Evolutionary conservation across 2,329 filamentous ascomycete species (phyloP).

Genomic region (Botrytis sinoallii): DNA sequence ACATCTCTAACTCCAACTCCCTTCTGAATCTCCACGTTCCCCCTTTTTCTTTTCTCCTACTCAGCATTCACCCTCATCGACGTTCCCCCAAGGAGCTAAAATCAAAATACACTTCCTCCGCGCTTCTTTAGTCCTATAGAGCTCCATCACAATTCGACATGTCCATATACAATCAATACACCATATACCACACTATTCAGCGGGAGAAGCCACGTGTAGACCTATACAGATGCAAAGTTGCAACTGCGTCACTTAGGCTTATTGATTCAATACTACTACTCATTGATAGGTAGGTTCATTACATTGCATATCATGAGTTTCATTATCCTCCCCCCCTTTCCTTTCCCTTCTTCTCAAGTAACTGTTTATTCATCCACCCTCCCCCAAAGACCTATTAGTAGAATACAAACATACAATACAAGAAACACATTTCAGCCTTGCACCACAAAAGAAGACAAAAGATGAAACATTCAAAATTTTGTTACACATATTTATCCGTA

Average conservation of each 20-base stretch:
- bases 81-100: background rate
- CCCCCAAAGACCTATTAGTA: background rate
- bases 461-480: conserved; percentile 3
- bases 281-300: background rate
- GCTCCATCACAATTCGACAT: background rate
- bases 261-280: background rate
- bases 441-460: background rate
- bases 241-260: background rate
- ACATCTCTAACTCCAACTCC: background rate
- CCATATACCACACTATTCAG: background rate
- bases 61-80: background rate
- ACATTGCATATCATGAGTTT: background rate
- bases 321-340: background rate
- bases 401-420: background rate
- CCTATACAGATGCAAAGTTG: background rate
- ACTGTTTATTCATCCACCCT: background rate
- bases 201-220: background rate
- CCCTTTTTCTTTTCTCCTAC: background rate
- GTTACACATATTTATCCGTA: conserved; percentile 8
- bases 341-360: background rate
- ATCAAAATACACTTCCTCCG: background rate
- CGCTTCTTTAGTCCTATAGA: background rate
- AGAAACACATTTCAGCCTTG: background rate
- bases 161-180: background rate
- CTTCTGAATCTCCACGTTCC: background rate